Base-by-base conservation (phyloP, 2,329 filamentous ascomycete species). In the Corinectria fuckeliana region DNA sequence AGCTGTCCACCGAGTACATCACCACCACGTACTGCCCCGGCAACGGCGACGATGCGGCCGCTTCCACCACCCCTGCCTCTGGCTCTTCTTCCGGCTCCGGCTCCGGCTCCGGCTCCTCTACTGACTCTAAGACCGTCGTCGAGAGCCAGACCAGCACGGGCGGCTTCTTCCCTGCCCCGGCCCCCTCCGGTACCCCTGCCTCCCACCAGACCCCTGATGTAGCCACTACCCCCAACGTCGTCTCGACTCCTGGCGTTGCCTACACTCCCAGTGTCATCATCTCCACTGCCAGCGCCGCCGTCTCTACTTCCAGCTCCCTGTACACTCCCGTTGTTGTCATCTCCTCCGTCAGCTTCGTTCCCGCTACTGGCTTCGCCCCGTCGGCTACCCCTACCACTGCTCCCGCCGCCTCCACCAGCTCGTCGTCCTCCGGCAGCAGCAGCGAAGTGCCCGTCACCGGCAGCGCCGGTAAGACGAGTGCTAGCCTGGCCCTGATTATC, bases 1-100 rank as follows among this genome's bases (percentile, higher is more conserved):
- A 32, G 9, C 42, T 61, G 20, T 62, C 60, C 18, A 65, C 65
- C 30, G 55, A 65, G 50, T 52, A 58, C 45, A 50, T 65, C 53
- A 62, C 58, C 30, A 58, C 53, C 25, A 64, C 60, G 18, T 61
- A 44, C 70, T 68, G 64, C 61, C 50, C 63, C 25, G 57, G 56
- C 20, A 50, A 36, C 20, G 51, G 36, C 28, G 34, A 41, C 45
- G 44, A 7, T 7, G 3, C 48, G n/a, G 20, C 30, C 14, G 34
- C 52, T 32, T 25, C 50, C 25, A 28, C 32, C 14, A 16, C 50
- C 16, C 21, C 18, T 32, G 21, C 13, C 13, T 21, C 32, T 39
- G n/a, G 20, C 11, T n/a, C 25, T 20, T 18, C 49, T 20, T 18
- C 49, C 18, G 34, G 47, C 30, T 14, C n/a, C 13, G 44, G 14